Evolutionary conservation across 257 asterid genomes (phyloP).

Genomic region (Rauvolfia tetraphylla): DNA sequence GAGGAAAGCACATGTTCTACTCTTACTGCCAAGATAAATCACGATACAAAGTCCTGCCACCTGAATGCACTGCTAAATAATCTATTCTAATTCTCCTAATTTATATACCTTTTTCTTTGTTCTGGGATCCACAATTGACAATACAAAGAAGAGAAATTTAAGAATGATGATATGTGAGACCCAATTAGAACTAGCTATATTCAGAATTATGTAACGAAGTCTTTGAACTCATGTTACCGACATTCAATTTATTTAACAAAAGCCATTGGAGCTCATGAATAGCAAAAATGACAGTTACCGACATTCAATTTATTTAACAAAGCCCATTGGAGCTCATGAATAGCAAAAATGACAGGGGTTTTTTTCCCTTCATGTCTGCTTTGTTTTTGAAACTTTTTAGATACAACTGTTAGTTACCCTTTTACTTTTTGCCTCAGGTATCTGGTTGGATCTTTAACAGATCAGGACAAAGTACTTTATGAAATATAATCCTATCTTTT

Average conservation of each 20-base stretch:
- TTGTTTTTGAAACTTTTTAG: too few species aligned
- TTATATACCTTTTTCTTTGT: slow-evolving; percentile 9
- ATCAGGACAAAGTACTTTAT: too few species aligned
- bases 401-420: background rate
- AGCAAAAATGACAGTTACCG: too few species aligned
- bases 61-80: slow-evolving; percentile 53
- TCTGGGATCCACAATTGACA: background rate
- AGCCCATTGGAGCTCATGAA: too few species aligned
- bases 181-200: background rate
- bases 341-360: background rate
- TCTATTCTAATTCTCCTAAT: background rate
- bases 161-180: background rate
- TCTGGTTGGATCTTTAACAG: too few species aligned
- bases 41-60: slow-evolving; percentile 66
- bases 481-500: too few species aligned
- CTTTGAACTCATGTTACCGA: background rate
- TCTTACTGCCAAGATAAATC: slow-evolving; percentile 70
- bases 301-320: too few species aligned
- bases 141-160: background rate
- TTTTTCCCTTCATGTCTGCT: background rate
- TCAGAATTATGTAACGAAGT: background rate
- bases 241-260: background rate
- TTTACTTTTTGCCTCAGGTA: background rate
- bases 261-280: background rate
- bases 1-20: slow-evolving; percentile 76